A percentile compares a stretch with the other conserved stretches of the same genome.
Conservation (phyloP, 352 stramenopile species). For the Globisporangium ultimum region DNA sequence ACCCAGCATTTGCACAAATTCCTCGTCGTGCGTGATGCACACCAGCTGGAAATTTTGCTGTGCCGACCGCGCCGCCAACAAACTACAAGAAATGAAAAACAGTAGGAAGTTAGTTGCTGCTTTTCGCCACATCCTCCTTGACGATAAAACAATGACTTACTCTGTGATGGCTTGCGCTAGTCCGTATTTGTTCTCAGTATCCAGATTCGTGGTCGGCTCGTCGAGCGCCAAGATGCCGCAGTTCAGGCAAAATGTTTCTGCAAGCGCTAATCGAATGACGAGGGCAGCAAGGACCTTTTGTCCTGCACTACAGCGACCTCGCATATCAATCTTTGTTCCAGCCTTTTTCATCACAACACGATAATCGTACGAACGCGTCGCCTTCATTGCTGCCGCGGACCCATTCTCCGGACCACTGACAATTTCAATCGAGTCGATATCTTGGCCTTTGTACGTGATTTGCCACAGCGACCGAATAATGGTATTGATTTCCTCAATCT, state of each 20-base stretch:
- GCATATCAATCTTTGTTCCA: constrained; percentile 96
- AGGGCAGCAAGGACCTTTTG: constrained; percentile 96
- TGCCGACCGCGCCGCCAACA: constrained; percentile 91
- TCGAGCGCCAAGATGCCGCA: constrained; percentile 98
- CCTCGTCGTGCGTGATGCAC: constrained; percentile 99
- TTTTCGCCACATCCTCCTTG: not conserved
- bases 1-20: constrained; percentile 88
- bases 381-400: constrained; percentile 35
- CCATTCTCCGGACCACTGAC: constrained; percentile 90
- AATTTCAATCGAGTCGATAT: constrained; percentile 99
- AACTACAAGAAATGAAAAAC: constrained; percentile 42
- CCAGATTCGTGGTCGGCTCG: constrained; percentile 98
- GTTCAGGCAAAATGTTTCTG: constrained; percentile 98
- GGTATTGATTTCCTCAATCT: constrained; percentile 99
- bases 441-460: constrained; percentile 98
- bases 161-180: constrained; percentile 85
- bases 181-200: constrained; percentile 96
- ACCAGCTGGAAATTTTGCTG: constrained; percentile 99
- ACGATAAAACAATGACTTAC: constrained; percentile 31
- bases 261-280: constrained; percentile 97
- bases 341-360: constrained; percentile 99
- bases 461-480: constrained; percentile 98
- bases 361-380: constrained; percentile 96
- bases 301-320: constrained; percentile 97
- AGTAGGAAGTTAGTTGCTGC: constrained; percentile 1